These are phyloP conservation scores for Stagonosporopsis rhizophila DNA, from an alignment of 2,329 filamentous ascomycete species.

Conservation along the genomic window DNA sequence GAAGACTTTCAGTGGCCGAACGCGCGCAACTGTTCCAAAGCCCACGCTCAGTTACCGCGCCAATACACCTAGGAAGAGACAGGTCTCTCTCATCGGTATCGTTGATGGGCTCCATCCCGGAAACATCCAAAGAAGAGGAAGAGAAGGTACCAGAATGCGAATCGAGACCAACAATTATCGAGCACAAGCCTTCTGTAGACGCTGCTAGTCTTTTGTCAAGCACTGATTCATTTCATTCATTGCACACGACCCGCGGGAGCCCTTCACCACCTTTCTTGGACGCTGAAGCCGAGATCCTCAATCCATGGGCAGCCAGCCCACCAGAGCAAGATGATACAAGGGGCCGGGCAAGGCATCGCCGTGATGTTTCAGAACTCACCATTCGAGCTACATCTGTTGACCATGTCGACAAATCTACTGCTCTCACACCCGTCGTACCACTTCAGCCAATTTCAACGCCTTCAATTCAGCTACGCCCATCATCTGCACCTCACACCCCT, in stretches of 20 bases:
- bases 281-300: conserved; percentile 36
- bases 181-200: conserved; percentile 37
- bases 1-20: conserved; percentile 39
- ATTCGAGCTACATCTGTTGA: conserved; percentile 36
- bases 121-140: conserved; percentile 22
- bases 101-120: conserved; percentile 31
- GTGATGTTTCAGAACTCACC: conserved; percentile 48
- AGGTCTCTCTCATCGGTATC: conserved; percentile 24
- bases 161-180: conserved; percentile 21
- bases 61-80: conserved; percentile 18
- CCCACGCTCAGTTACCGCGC: conserved; percentile 38
- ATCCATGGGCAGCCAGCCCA: conserved; percentile 36
- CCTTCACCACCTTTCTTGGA: conserved; percentile 35
- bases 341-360: conserved; percentile 44
- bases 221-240: conserved; percentile 49
- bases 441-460: conserved; percentile 28
- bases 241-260: conserved; percentile 34
- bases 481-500: conserved; percentile 53
- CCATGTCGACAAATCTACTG: conserved; percentile 19
- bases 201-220: conserved; percentile 45
- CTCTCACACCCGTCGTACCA: conserved; percentile 33
- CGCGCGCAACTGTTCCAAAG: conserved; percentile 43
- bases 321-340: conserved; percentile 26
- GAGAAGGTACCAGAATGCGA: conserved; percentile 3
- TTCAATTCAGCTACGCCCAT: conserved; percentile 31